Conservation (phyloP, 2,329 filamentous ascomycete species). For the Sporothrix inflata region DNA sequence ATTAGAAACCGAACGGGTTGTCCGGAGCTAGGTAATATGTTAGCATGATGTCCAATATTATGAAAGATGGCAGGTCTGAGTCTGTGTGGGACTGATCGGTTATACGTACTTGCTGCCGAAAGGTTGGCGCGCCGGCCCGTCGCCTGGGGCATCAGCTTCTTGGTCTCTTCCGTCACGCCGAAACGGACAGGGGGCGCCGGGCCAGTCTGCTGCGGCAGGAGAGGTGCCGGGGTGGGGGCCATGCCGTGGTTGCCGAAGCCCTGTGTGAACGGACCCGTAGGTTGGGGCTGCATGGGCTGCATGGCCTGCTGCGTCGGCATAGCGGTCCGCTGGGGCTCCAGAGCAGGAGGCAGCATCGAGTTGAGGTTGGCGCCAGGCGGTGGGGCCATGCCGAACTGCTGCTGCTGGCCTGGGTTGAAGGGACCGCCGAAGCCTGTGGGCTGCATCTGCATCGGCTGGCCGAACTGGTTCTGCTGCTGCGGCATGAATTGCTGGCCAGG, state of each 20-base stretch:
- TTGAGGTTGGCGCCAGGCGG: conserved; percentile 55
- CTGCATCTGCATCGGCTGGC: conserved; percentile 58
- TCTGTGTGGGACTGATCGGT: no score
- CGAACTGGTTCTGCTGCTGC: conserved; percentile 45
- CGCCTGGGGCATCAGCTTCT: conserved; percentile 80
- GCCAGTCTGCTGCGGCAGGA: conserved; percentile 79
- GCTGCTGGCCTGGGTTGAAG: conserved; percentile 45
- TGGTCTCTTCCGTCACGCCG: conserved; percentile 71
- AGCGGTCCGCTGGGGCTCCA: conserved; percentile 62
- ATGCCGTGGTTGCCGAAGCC: conserved; percentile 49
- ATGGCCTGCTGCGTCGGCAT: conserved; percentile 44
- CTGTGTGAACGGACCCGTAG: conserved; percentile 65
- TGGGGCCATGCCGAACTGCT: conserved; percentile 49
- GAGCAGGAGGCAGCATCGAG: conserved; percentile 59
- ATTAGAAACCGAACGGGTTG: conserved; percentile 41
- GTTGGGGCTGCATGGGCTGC: conserved; percentile 66
- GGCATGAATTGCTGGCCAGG: conserved; percentile 47
- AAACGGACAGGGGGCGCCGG: conserved; percentile 88
- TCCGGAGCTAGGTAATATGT: conserved; percentile 36
- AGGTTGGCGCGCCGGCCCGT: conserved; percentile 91
- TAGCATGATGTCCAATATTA: conserved; percentile 22
- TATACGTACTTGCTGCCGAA: conserved; percentile 87
- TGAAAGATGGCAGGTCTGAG: not conserved
- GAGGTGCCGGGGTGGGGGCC: conserved; percentile 55
- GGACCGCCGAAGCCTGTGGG: conserved; percentile 61